A percentile compares a stretch with the other conserved stretches of the same genome.
phyloP scores from a whole-genome alignment of 2,329 filamentous ascomycete species.

The Colletotrichum melonis region DNA sequence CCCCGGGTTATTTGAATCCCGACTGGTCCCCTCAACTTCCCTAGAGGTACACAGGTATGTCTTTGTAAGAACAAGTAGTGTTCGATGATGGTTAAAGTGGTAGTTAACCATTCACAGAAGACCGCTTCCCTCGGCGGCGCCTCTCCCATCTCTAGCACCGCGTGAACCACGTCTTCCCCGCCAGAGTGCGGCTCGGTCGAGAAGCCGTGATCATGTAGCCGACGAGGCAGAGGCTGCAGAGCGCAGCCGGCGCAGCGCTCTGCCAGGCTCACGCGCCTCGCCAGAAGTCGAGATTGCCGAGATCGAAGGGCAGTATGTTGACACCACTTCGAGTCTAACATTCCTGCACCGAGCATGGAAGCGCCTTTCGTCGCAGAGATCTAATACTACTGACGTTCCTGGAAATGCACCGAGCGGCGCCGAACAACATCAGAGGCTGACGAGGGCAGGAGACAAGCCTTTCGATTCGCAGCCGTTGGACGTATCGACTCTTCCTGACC shows the following conservation, averaged over 20 bases:
- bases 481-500: slow-evolving; percentile 36
- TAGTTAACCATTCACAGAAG: background rate
- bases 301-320: slow-evolving; percentile 66
- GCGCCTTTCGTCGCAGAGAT: slow-evolving; percentile 47
- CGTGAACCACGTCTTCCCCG: background rate
- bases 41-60: slow-evolving; percentile 3
- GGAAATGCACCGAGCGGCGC: slow-evolving; percentile 34
- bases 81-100: background rate
- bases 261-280: slow-evolving; percentile 31
- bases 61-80: background rate
- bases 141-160: background rate
- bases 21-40: background rate
- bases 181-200: background rate
- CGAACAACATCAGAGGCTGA: slow-evolving; percentile 41
- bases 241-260: slow-evolving; percentile 16
- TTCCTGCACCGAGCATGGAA: slow-evolving; percentile 67
- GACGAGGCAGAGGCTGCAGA: background rate
- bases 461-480: slow-evolving; percentile 36
- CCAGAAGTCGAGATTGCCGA: slow-evolving; percentile 47
- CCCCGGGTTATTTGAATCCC: background rate
- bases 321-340: slow-evolving; percentile 64
- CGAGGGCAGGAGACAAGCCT: slow-evolving; percentile 44
- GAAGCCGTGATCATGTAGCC: background rate
- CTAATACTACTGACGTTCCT: slow-evolving; percentile 40
- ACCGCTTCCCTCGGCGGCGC: background rate